phyloP scores from a whole-genome alignment of 768 basidiomycete genomes.

The Xerocomellus chrysenteron region DNA sequence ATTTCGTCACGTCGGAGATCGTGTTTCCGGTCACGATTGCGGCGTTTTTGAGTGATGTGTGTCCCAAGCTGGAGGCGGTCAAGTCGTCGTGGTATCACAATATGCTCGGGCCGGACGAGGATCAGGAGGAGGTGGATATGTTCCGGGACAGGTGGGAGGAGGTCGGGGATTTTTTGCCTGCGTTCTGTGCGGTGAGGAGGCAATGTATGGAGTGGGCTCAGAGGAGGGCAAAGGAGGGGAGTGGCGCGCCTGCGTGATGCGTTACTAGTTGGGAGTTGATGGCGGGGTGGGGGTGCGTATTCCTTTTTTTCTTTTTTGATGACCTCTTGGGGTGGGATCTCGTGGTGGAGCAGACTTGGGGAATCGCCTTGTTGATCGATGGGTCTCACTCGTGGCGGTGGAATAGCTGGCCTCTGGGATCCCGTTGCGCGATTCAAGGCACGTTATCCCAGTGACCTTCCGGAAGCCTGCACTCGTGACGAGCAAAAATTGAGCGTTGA shows the following conservation, averaged over 20 bases:
- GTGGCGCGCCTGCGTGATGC: neutral
- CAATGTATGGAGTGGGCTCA: constrained; percentile 13
- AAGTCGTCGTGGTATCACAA: constrained; percentile 13
- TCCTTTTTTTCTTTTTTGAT: too few species aligned
- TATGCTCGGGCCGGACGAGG: neutral
- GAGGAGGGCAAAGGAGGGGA: neutral
- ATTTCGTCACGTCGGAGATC: constrained; percentile 26
- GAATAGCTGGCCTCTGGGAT: neutral
- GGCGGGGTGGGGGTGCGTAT: neutral
- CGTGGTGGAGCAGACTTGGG: neutral
- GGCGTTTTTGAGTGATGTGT: constrained; percentile 28
- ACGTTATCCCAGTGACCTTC: neutral
- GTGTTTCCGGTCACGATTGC: constrained; percentile 16
- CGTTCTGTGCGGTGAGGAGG: constrained; percentile 19
- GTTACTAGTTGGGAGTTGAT: neutral
- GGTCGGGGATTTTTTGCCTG: constrained; percentile 24
- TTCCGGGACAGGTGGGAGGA: constrained; percentile 22
- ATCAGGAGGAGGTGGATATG: constrained; percentile 5
- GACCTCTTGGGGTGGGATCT: too few species aligned
- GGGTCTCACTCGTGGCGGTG: neutral
- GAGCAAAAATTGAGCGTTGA: neutral
- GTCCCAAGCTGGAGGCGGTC: constrained; percentile 15
- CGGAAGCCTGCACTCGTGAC: neutral
- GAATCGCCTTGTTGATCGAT: neutral
- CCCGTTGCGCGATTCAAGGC: neutral